Evolutionary conservation across 768 basidiomycete genomes (phyloP).

Genomic region (Cubamyces sp.): DNA sequence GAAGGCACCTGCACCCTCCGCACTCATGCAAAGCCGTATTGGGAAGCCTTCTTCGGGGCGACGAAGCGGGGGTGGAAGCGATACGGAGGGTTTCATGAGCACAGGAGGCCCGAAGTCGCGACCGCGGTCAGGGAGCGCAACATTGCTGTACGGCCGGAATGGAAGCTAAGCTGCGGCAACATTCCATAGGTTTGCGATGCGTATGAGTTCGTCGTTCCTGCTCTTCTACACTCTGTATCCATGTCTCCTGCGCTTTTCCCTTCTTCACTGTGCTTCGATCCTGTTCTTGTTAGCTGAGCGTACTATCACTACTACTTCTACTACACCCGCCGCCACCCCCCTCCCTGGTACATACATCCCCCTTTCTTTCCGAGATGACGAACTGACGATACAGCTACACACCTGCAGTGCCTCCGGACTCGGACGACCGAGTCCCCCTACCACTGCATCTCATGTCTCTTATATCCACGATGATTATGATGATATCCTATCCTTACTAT

Average conservation of each 20-base stretch:
- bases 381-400: constrained; percentile 31
- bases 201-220: not conserved
- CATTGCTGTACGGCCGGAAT: constrained; percentile 20
- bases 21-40: constrained; percentile 38
- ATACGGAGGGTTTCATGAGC: constrained; percentile 17
- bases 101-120: constrained; percentile 25
- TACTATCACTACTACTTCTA: not conserved
- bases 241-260: not conserved
- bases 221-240: not conserved
- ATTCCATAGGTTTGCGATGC: not conserved
- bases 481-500: constrained; percentile 25
- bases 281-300: constrained; percentile 10
- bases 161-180: constrained; percentile 10
- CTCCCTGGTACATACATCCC: constrained; percentile 11
- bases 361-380: constrained; percentile 26
- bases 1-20: constrained; percentile 28
- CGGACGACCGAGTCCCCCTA: constrained; percentile 9
- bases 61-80: constrained; percentile 32
- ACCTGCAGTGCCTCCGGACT: constrained; percentile 19
- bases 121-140: constrained; percentile 32
- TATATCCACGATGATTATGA: constrained; percentile 30
- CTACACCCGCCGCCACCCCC: not conserved
- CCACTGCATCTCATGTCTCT: constrained; percentile 24
- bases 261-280: not conserved
- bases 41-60: constrained; percentile 35